Evolutionary conservation across 2,329 filamentous ascomycete species (phyloP), one percentile per base, ranked within the genome.

Genomic region (Lachnellula cervina): DNA sequence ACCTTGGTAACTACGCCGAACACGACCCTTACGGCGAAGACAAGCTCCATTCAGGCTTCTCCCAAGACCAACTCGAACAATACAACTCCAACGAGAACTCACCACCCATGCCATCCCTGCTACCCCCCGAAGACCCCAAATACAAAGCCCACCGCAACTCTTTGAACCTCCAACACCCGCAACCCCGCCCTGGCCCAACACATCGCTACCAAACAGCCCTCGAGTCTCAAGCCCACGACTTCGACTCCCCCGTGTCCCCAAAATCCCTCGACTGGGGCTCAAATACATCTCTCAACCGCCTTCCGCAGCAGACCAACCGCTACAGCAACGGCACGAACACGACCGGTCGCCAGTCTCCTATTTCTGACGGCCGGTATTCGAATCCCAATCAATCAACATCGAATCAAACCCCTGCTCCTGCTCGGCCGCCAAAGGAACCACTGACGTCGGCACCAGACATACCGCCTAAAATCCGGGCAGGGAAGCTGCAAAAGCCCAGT

Each of bases 81-180:
- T 64, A 64, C 21, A 38, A 67, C n/a, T 59, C 65, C 34, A 56
- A 61, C 16, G 62, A 64, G 8, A 45, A 13, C 42, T 13, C 42
- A 17, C n/a, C 13, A 6, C 42, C 11, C 7, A 14, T 52, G 53
- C 63, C 69, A 16, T 66, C 62, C 19, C 52, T 69, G 58, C 65
- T 66, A 5, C 62, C 67, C 17, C 67, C 65, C 1, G 86, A 82
- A 65, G 87, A 91, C 63, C 87, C 88, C 47, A 92, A 92, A 71
- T 92, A 92, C 71, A 86, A 88, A 70, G 88, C 87, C 54, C 87
- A 92, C 69, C 85, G 89, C 63, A 89, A 92, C 72, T 91, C 88
- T 25, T 71, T 92, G 54, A 90, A 90, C 65, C 75, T 93, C 40
- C 84, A 90, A 68, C 89, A 93, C 70, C 89, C 89, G 5, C 88